A percentile compares a stretch with the other conserved stretches of the same genome.
Conservation (phyloP, 805 yeast species). For the Teunomyces barrocoloradensis region DNA sequence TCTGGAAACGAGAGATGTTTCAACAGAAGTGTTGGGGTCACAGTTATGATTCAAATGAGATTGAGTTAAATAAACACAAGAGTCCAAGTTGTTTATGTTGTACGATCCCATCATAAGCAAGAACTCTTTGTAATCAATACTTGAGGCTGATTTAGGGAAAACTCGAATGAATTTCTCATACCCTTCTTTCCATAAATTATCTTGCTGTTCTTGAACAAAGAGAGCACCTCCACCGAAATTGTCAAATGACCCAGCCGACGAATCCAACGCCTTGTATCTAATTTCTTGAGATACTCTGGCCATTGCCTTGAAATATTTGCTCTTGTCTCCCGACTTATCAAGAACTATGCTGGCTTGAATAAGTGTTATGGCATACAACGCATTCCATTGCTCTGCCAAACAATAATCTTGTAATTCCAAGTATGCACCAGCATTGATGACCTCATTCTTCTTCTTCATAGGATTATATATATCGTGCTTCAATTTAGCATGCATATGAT, state of each 20-base stretch:
- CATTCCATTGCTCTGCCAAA: slow-evolving; percentile 62
- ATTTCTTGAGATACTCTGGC: slow-evolving; percentile 68
- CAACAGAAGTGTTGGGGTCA: slow-evolving; percentile 63
- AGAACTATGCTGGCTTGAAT: slow-evolving; percentile 46
- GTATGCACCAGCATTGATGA: slow-evolving; percentile 51
- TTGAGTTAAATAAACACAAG: slow-evolving; percentile 57
- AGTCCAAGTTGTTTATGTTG: slow-evolving; percentile 70
- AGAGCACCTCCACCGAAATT: slow-evolving; percentile 51
- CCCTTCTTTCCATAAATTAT: slow-evolving; percentile 59
- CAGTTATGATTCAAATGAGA: slow-evolving; percentile 78
- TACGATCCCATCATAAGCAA: slow-evolving; percentile 65
- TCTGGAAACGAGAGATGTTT: slow-evolving; percentile 39
- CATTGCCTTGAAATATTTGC: slow-evolving; percentile 55
- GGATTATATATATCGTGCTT: slow-evolving; percentile 50
- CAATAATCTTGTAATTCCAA: slow-evolving; percentile 57
- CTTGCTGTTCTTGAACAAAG: slow-evolving; percentile 55
- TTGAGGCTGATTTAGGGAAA: slow-evolving; percentile 36
- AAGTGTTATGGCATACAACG: slow-evolving; percentile 62
- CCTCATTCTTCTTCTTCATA: slow-evolving; percentile 32
- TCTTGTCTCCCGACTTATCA: slow-evolving; percentile 41
- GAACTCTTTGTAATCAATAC: slow-evolving; percentile 50
- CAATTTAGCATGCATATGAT: slow-evolving; percentile 49
- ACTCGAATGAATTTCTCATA: slow-evolving; percentile 47
- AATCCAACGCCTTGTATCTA: slow-evolving; percentile 57
- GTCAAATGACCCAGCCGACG: slow-evolving; percentile 55